These are phyloP conservation scores for Didymella exigua DNA, from an alignment of 2,329 filamentous ascomycete genomes.

Conservation along the genomic window DNA sequence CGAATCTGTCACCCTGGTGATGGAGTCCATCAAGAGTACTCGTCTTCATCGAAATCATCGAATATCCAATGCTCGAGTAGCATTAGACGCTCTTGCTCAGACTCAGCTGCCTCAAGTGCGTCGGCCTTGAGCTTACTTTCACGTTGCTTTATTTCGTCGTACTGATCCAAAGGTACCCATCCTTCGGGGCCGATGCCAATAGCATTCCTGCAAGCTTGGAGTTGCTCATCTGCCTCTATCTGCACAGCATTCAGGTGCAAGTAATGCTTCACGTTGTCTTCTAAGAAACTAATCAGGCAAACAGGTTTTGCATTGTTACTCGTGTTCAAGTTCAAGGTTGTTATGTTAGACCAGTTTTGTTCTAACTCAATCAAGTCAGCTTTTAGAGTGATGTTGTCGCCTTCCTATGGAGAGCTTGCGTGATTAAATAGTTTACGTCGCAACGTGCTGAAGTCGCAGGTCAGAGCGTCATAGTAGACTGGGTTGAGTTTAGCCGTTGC, in stretches of 20 bases:
- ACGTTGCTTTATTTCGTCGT: slow-evolving; percentile 24
- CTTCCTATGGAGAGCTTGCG: slow-evolving; percentile 37
- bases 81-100: slow-evolving; percentile 24
- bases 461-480: slow-evolving; percentile 34
- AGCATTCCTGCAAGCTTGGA: slow-evolving; percentile 30
- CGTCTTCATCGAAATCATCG: slow-evolving; percentile 42
- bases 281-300: slow-evolving; percentile 31
- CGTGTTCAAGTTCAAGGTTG: slow-evolving; percentile 3
- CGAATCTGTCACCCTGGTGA: no score
- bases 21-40: neutral
- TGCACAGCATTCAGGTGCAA: slow-evolving; percentile 28
- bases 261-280: slow-evolving; percentile 29
- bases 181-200: slow-evolving; percentile 35
- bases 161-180: slow-evolving; percentile 36
- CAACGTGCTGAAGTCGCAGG: slow-evolving; percentile 26
- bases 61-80: slow-evolving; percentile 36
- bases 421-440: slow-evolving; percentile 34
- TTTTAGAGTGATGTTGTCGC: slow-evolving; percentile 38
- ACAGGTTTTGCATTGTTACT: slow-evolving; percentile 7
- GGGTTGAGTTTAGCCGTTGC: slow-evolving; percentile 32
- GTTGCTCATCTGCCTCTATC: slow-evolving; percentile 31
- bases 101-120: slow-evolving; percentile 31
- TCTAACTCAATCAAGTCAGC: slow-evolving; percentile 29
- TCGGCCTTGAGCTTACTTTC: slow-evolving; percentile 28
- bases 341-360: slow-evolving; percentile 29